Conservation (phyloP, 495 filamentous ascomycete genomes). For the Chaetomium fimeti region DNA sequence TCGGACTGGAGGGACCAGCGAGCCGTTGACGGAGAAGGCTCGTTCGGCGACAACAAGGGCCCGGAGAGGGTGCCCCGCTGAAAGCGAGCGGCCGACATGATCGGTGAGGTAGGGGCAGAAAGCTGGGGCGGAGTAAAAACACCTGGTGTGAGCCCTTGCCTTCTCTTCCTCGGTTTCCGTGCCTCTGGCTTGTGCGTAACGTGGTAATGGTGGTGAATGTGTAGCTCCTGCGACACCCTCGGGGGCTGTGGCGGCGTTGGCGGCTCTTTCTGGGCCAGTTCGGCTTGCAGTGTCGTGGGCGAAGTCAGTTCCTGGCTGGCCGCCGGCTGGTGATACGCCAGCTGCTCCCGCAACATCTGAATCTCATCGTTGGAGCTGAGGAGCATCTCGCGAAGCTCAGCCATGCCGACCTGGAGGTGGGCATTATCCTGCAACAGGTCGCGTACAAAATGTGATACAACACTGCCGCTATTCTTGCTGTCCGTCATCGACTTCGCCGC, state of each 20-base stretch:
- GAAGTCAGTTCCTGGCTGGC: slow-evolving; percentile 34
- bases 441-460: slow-evolving; percentile 90
- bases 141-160: slow-evolving; percentile 58
- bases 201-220: slow-evolving; percentile 93
- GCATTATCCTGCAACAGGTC: slow-evolving; percentile 95
- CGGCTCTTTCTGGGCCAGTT: slow-evolving; percentile 59
- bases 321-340: slow-evolving; percentile 74
- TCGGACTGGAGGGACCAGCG: slow-evolving; percentile 68
- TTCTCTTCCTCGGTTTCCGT: slow-evolving; percentile 69
- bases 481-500: slow-evolving; percentile 60
- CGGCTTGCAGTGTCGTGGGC: slow-evolving; percentile 61
- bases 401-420: slow-evolving; percentile 83
- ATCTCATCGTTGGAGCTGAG: slow-evolving; percentile 93
- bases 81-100: slow-evolving; percentile 25
- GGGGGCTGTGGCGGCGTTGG: slow-evolving; percentile 28
- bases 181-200: slow-evolving; percentile 60
- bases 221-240: slow-evolving; percentile 67
- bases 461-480: slow-evolving; percentile 49
- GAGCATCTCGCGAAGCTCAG: slow-evolving; percentile 88
- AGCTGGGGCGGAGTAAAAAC: slow-evolving; percentile 56
- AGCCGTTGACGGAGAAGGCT: slow-evolving; percentile 47
- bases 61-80: slow-evolving; percentile 19
- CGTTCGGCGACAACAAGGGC: slow-evolving; percentile 33
- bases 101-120: slow-evolving; percentile 31
- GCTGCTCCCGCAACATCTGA: slow-evolving; percentile 76